Evolutionary conservation across 768 basidiomycete genomes (phyloP).

Genomic region (Imleria badia): DNA sequence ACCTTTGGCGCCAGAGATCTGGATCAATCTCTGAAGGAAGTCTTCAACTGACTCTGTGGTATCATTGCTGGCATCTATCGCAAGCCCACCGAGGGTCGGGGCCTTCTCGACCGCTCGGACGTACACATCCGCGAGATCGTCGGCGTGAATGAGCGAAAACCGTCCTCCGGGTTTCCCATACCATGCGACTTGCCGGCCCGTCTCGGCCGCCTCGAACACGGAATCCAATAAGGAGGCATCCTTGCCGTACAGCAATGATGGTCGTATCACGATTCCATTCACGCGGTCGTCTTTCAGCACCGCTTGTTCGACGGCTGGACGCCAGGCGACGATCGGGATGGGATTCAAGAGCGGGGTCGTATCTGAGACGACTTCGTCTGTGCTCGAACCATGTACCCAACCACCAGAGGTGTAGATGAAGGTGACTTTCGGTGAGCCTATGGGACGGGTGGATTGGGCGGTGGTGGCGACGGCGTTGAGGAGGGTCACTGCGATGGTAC

Average conservation of each 20-base stretch:
- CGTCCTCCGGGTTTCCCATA: slow-evolving; percentile 29
- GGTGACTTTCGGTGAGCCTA: slow-evolving; percentile 27
- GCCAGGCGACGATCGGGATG: slow-evolving; percentile 19
- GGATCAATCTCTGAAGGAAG: slow-evolving; percentile 25
- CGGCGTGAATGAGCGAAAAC: slow-evolving; percentile 30
- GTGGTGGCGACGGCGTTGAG: slow-evolving; percentile 15
- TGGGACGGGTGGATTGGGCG: slow-evolving; percentile 17
- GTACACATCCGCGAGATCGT: slow-evolving; percentile 37
- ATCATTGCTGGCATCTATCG: slow-evolving; percentile 33
- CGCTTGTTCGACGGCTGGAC: slow-evolving; percentile 15
- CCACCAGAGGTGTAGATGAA: slow-evolving; percentile 37
- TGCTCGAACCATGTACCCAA: slow-evolving; percentile 30
- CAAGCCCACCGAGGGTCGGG: slow-evolving; percentile 27
- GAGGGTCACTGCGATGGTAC: slow-evolving; percentile 16
- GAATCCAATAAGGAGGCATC: slow-evolving; percentile 21
- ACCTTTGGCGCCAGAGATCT: slow-evolving; percentile 29
- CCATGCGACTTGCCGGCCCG: slow-evolving; percentile 15
- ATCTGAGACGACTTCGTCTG: slow-evolving; percentile 17
- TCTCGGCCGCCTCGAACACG: slow-evolving; percentile 24
- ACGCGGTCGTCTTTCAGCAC: slow-evolving; percentile 17
- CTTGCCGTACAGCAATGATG: too few species aligned
- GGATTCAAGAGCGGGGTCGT: slow-evolving; percentile 19
- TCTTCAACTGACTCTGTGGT: slow-evolving; percentile 30
- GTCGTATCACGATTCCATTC: slow-evolving; percentile 37
- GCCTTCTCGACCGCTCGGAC: slow-evolving; percentile 34